These are phyloP conservation scores for Wickerhamiella siamensis DNA, from an alignment of 805 yeast genomes.

Conservation along the genomic window DNA sequence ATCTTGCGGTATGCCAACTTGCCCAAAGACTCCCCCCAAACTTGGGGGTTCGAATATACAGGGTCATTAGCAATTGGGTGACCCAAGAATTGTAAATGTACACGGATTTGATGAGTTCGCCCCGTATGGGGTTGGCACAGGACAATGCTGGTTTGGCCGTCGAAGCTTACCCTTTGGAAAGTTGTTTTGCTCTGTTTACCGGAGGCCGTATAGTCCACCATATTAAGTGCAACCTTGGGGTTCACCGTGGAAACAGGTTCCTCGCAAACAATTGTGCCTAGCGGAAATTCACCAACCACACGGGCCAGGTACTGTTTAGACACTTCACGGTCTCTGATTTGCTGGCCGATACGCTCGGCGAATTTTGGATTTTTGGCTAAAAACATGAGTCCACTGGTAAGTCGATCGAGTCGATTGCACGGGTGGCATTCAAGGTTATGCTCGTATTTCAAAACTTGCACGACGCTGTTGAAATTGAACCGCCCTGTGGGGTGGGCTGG, in stretches of 20 bases:
- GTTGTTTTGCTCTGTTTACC: conserved; percentile 60
- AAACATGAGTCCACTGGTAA: conserved; percentile 90
- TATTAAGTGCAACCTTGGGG: conserved; percentile 58
- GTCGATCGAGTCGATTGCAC: conserved; percentile 76
- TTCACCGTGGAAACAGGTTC: conserved; percentile 55
- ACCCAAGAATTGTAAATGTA: conserved; percentile 82
- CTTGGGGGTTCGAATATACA: conserved; percentile 56
- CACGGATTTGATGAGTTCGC: conserved; percentile 88
- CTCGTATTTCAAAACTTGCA: conserved; percentile 64
- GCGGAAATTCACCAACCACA: conserved; percentile 77
- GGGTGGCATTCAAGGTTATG: conserved; percentile 56
- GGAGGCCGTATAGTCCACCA: conserved; percentile 25
- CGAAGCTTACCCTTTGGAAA: conserved; percentile 54
- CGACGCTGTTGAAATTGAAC: conserved; percentile 66
- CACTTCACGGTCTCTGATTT: conserved; percentile 55
- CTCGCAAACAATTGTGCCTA: conserved; percentile 38
- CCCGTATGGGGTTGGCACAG: conserved; percentile 82
- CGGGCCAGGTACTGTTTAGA: conserved; percentile 74
- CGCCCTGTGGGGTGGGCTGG: conserved; percentile 93
- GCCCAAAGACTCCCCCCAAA: conserved; percentile 76
- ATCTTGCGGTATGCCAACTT: conserved; percentile 17
- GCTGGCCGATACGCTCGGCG: conserved; percentile 62
- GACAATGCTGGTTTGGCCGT: conserved; percentile 57
- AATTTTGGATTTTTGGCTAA: conserved; percentile 69
- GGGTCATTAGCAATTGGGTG: conserved; percentile 90